Evolutionary conservation across 176 grass and related monocot species (phyloP).

Genomic region (Lolium rigidum): DNA sequence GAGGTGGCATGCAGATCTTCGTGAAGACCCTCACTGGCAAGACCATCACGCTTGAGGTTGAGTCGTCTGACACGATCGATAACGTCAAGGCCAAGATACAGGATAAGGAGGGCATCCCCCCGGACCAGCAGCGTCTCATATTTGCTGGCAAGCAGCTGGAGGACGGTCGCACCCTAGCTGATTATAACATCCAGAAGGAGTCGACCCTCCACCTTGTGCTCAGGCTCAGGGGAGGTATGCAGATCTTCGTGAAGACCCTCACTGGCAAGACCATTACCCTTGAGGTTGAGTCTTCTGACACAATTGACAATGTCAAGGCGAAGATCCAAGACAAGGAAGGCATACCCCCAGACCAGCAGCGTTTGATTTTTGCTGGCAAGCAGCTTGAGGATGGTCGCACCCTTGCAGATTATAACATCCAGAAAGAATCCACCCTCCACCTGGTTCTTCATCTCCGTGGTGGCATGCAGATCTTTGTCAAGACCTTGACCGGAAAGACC

Average conservation of each 20-base stretch:
- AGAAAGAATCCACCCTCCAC: constrained; percentile 79
- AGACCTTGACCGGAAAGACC: constrained; percentile 82
- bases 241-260: constrained; percentile 64
- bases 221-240: constrained; percentile 36
- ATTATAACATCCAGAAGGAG: constrained; percentile 94
- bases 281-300: constrained; percentile 53
- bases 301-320: constrained; percentile 61
- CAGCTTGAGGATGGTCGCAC: background rate
- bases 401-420: constrained; percentile 70
- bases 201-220: constrained; percentile 72
- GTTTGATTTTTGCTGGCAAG: background rate
- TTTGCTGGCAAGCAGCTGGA: background rate
- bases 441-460: constrained; percentile 44
- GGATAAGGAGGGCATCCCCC: constrained; percentile 71
- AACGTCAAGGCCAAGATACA: constrained; percentile 75
- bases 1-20: constrained; percentile 58
- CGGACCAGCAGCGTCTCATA: constrained; percentile 52
- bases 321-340: constrained; percentile 87
- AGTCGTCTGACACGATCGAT: constrained; percentile 54
- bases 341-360: constrained; percentile 60
- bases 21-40: constrained; percentile 64
- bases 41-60: constrained; percentile 62
- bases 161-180: background rate
- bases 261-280: constrained; percentile 70
- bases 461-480: constrained; percentile 75